Evolutionary conservation across 2,329 filamentous ascomycete genomes (phyloP).

Genomic region (Metarhizium guizhouense): DNA sequence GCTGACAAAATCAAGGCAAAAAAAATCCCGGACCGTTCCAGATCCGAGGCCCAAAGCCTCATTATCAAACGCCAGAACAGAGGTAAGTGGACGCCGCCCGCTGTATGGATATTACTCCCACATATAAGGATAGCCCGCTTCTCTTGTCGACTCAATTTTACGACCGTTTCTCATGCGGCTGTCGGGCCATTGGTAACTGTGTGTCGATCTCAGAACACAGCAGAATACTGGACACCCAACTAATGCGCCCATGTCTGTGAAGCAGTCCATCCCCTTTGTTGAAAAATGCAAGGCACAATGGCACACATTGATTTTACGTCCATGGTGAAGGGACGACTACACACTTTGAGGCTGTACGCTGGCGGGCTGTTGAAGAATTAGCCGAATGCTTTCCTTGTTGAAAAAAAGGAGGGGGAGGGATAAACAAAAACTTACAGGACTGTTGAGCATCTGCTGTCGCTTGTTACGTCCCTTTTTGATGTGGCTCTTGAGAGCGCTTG

Average conservation of each 20-base stretch:
- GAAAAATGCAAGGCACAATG: background rate
- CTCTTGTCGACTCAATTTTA: background rate
- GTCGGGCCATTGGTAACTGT: background rate
- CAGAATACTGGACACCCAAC: background rate
- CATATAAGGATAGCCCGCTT: background rate
- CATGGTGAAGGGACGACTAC: background rate
- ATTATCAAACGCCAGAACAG: background rate
- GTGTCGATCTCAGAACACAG: background rate
- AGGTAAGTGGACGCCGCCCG: background rate
- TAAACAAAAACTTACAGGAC: slow-evolving; percentile 62
- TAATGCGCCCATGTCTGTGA: background rate
- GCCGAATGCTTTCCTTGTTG: background rate
- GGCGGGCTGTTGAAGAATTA: slow-evolving; percentile 34
- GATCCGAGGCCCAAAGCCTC: background rate
- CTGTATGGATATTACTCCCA: background rate
- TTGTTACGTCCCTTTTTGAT: slow-evolving; percentile 98
- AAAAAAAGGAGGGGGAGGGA: background rate
- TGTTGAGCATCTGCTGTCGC: slow-evolving; percentile 90
- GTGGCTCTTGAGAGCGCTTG: slow-evolving; percentile 91
- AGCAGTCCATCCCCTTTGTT: background rate
- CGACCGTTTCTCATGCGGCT: background rate
- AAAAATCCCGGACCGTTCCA: slow-evolving; percentile 2
- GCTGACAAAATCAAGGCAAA: background rate
- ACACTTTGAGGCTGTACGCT: slow-evolving; percentile 45
- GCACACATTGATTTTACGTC: background rate